phyloP scores from a whole-genome alignment of 2,329 filamentous ascomycete genomes.

The Penicillium aurantiogriseum region DNA sequence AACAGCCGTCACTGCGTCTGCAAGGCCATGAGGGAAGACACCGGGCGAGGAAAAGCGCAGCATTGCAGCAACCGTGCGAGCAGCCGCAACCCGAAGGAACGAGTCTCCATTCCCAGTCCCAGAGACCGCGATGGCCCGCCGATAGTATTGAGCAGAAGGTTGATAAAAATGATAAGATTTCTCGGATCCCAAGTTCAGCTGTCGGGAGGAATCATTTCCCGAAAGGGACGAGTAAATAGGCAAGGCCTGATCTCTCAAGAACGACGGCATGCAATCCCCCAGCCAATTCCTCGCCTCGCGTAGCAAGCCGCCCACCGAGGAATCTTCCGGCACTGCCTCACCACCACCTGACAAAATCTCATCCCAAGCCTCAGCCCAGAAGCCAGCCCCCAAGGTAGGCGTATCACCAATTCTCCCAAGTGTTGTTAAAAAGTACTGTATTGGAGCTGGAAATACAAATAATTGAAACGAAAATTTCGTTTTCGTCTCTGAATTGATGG shows the following conservation, averaged over 20 bases:
- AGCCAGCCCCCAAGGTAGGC: constrained; percentile 77
- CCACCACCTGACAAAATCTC: constrained; percentile 20
- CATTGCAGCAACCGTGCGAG: constrained; percentile 70
- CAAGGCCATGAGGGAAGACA: constrained; percentile 45
- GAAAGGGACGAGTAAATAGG: constrained; percentile 6
- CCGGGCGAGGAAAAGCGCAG: constrained; percentile 58
- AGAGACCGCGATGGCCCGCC: constrained; percentile 59
- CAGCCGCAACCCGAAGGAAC: constrained; percentile 71
- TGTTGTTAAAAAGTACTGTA: too few relatives aligned
- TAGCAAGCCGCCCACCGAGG: background rate
- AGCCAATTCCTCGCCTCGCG: constrained; percentile 9
- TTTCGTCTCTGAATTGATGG: too few relatives aligned
- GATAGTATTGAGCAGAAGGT: background rate
- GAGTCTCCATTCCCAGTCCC: constrained; percentile 88
- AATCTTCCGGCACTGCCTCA: background rate
- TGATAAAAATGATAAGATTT: constrained; percentile 4
- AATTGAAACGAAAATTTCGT: too few relatives aligned
- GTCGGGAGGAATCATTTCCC: background rate
- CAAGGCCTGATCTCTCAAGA: background rate
- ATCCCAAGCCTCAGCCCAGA: constrained; percentile 84
- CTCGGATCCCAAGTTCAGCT: constrained; percentile 4
- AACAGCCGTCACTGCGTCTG: constrained; percentile 62
- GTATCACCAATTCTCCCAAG: constrained; percentile 87
- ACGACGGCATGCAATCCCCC: constrained; percentile 17
- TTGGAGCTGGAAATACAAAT: too few relatives aligned